Evolutionary conservation across 106 monocot species (phyloP).

Genomic region (Dendrobium nobile): DNA sequence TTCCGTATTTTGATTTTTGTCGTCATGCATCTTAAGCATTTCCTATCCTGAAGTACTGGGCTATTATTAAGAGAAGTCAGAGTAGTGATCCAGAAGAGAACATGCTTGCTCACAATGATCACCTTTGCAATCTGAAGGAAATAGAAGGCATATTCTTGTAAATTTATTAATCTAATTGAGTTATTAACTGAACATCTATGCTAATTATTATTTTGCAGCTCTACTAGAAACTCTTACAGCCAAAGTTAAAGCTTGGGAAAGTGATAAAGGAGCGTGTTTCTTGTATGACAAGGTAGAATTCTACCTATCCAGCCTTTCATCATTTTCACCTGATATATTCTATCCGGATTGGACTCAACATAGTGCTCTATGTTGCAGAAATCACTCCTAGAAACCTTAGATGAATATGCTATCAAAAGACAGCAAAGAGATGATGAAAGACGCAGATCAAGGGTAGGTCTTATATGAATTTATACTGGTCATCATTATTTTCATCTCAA

Average conservation of each 20-base stretch:
- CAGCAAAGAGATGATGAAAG: conserved; percentile 82
- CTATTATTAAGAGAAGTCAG: neutral
- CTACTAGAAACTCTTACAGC: conserved; percentile 56
- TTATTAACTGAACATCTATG: neutral
- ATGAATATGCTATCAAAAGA: conserved; percentile 46
- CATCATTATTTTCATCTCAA: neutral
- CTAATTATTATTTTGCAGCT: conserved; percentile 30
- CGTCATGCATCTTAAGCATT: no score
- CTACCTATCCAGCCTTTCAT: neutral
- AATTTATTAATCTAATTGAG: neutral
- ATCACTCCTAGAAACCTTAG: conserved; percentile 40
- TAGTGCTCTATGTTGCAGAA: conserved; percentile 23
- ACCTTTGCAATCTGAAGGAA: neutral
- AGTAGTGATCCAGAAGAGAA: neutral
- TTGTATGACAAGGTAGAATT: conserved; percentile 57
- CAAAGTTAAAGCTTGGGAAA: conserved; percentile 81
- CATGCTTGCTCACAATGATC: neutral
- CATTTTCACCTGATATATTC: neutral
- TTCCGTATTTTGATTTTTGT: neutral
- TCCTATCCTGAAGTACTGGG: neutral
- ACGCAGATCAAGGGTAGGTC: conserved; percentile 54
- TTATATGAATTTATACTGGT: neutral
- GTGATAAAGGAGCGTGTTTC: conserved; percentile 58
- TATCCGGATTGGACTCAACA: neutral
- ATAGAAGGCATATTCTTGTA: neutral